Conservation (phyloP, 2,329 filamentous ascomycete species). For the Coleophoma crateriformis region DNA sequence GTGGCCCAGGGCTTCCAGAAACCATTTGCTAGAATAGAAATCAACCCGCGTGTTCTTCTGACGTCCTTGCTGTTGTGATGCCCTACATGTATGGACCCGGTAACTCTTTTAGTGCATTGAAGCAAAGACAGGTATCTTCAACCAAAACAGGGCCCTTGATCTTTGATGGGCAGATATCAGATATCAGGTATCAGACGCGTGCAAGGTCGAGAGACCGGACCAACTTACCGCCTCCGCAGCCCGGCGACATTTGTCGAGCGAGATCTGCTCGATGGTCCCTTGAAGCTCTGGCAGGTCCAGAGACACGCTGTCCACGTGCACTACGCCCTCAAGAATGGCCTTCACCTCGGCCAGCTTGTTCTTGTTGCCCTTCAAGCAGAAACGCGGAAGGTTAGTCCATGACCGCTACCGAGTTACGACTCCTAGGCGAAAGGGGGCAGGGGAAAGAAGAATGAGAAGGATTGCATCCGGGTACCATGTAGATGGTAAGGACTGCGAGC, state of each 20-base stretch:
- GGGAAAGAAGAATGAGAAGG: no score
- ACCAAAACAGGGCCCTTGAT: conserved; percentile 83
- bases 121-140: conserved; percentile 93
- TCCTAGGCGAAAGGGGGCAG: no score
- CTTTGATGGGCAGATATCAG: conserved; percentile 35
- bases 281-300: conserved; percentile 87
- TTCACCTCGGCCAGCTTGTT: conserved; percentile 91
- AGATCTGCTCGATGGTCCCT: conserved; percentile 87
- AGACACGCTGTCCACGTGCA: conserved; percentile 67
- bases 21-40: conserved; percentile 71
- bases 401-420: no score
- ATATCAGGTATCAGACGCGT: no score
- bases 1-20: conserved; percentile 77
- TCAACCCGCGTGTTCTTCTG: neutral
- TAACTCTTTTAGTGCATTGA: conserved; percentile 82
- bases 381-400: neutral
- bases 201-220: neutral
- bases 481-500: no score
- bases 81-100: conserved; percentile 92
- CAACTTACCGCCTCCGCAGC: conserved; percentile 69
- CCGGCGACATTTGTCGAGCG: conserved; percentile 75
- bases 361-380: conserved; percentile 58
- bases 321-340: conserved; percentile 69
- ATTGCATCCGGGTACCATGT: no score
- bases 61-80: no score